A percentile compares a stretch with the other conserved stretches of the same genome.
Evolutionary conservation across 495 filamentous ascomycete species (phyloP).

Genomic region (Podospora tetraspora): DNA sequence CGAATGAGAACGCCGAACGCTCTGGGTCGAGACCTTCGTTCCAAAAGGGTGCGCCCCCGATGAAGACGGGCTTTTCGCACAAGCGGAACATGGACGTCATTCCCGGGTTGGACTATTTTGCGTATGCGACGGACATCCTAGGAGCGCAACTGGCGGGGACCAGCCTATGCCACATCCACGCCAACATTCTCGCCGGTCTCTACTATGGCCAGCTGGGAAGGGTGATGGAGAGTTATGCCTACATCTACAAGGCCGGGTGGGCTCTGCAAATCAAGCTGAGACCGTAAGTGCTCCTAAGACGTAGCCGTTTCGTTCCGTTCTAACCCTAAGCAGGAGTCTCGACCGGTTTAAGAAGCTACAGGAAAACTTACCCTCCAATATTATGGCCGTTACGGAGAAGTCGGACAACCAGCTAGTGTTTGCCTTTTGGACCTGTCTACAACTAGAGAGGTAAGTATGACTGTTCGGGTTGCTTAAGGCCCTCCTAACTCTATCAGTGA

Average conservation of each 20-base stretch:
- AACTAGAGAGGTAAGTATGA: conserved; percentile 72
- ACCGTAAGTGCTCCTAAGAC: conserved; percentile 44
- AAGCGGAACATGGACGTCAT: conserved; percentile 77
- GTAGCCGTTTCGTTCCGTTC: not conserved
- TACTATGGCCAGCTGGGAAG: conserved; percentile 84
- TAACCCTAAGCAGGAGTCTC: conserved; percentile 32
- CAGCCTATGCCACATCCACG: conserved; percentile 75
- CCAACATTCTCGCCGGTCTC: conserved; percentile 77
- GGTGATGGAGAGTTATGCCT: conserved; percentile 83
- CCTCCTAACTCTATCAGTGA: conserved; percentile 52
- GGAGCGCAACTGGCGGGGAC: conserved; percentile 73
- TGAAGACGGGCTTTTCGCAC: conserved; percentile 23
- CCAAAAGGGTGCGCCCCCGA: conserved; percentile 29
- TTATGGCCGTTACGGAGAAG: conserved; percentile 30
- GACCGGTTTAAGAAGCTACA: conserved; percentile 38
- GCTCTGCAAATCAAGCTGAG: conserved; percentile 70
- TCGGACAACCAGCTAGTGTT: conserved; percentile 59
- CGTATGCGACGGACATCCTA: conserved; percentile 76
- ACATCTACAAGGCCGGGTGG: conserved; percentile 75
- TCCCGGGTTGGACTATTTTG: conserved; percentile 84
- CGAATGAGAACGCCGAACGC: conserved; percentile 41
- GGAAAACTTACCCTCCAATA: conserved; percentile 14
- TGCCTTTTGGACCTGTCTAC: conserved; percentile 90
- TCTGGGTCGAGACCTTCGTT: conserved; percentile 38
- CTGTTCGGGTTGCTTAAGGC: not conserved